Base-by-base conservation (phyloP, 441 rosid genomes). In the Adansonia grandidieri region DNA sequence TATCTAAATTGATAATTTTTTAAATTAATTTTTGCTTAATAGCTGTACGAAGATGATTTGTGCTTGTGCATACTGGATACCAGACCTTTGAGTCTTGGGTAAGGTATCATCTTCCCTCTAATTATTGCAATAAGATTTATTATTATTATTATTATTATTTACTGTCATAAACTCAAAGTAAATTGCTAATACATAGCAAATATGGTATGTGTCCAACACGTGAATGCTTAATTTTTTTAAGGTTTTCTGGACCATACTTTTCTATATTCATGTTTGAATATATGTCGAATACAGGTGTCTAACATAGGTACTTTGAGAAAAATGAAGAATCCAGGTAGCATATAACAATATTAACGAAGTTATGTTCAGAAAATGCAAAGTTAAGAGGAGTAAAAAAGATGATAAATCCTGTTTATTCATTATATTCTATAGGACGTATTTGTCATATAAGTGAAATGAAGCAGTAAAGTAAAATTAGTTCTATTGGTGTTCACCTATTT, bases 41-140 rank as follows among this genome's bases (percentile, higher is more conserved):
- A 94, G 98, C 86, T 94, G 47, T 94, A 90, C 28, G 98, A 94
- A 85, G 98, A 94, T 84, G 95, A 94, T 63, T 79, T 70, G 85
- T 94, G 97, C 79, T 77, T 94, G 32, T 94, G 97, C 81, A 89
- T 94, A 79, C 81, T 94, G 90, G 98, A 94, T 85, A 82, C 87
- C 0, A 88, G 79, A 76, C 98, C 98, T 37, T 80, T 94, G 78
- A 84, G 85, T 82, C 86, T 64, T 84, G 98, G 97, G 98, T 94
- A 91, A 93, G 93, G 91, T 89, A 86, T 83, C 83, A 82, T 67
- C 75, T 74, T 57, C 42, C 63, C 63, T 72, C 5, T 54, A 42
- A 14, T 44, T 13, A 47, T 37, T 32, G 71, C 76, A 44, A 40
- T 24, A 17, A 69, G 17, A 56, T 71, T n/a, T n/a, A n/a, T n/a